Evolutionary conservation across 768 basidiomycete species (phyloP), one percentile per base, ranked within the genome.

Genomic region (Hygrophorus pudorinus): DNA sequence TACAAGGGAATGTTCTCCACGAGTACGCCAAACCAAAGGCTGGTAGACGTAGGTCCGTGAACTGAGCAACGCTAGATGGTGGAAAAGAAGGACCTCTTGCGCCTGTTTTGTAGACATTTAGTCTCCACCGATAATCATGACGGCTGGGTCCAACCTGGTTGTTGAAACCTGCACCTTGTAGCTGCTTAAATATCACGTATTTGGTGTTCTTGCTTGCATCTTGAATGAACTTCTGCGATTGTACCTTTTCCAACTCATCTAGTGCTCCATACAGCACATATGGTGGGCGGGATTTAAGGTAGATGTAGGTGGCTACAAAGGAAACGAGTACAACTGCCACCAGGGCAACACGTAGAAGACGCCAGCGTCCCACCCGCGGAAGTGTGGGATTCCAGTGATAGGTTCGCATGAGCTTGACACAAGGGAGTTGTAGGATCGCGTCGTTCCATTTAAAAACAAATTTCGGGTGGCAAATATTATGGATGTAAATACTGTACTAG

Each of bases 111-210:
- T 24, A 7, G 24, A 24, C n/a, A n/a, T 24, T 24, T 24, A 24
- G 24, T 24, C 31, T 6, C 13, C 18, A 13, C 38, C 13, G 18
- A 18, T 2, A 44, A 48, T 41, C 14, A 18, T 17, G 18, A 42
- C 28, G 36, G 39, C 30, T 18, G 24, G 46, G 13, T 49, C 56
- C 16, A 36, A 66, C 71, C 56, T 73, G 70, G 45, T 71, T 73
- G 41, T 71, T 72, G 48, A 73, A 73, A 1, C 71, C 72, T 18
- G 68, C 70, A 5, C 71, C 72, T 38, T 67, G 66, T 13, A 71
- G 58, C 48, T 72, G 72, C 45, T 59, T 63, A 48, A 71, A 72
- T 40, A 63, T 51, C 2, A 72, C 70, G 54, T 63, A 71, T 55
- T 61, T 67, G 27, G 55, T 55, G 9, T 57, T 30, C 37, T 32